A percentile compares a stretch with the other conserved stretches of the same genome.
Evolutionary conservation across 768 basidiomycete genomes (phyloP).

Genomic region (Lactarius pseudohatsudake): DNA sequence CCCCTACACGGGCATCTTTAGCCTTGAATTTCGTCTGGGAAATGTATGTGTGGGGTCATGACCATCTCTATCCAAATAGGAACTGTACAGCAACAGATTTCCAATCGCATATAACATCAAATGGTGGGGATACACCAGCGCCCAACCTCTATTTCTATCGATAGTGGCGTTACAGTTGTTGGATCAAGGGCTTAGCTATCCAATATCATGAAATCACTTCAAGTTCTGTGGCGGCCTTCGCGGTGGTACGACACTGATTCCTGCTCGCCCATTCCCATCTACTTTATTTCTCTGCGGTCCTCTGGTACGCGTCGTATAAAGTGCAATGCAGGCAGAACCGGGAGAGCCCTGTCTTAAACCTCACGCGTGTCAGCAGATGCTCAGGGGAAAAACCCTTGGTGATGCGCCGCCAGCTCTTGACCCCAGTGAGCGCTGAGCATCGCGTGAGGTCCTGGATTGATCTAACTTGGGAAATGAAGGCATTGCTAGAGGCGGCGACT

Average conservation of each 20-base stretch:
- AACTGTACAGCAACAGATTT: background rate
- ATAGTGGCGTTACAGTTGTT: slow-evolving; percentile 3
- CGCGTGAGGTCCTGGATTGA: background rate
- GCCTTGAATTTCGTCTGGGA: background rate
- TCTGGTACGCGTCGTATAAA: background rate
- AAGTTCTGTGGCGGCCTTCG: background rate
- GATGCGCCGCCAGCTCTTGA: background rate
- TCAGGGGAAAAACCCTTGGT: background rate
- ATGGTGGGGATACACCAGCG: background rate
- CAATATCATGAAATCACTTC: background rate
- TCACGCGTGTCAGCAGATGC: background rate
- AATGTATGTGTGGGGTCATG: background rate
- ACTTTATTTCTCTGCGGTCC: background rate
- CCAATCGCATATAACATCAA: background rate
- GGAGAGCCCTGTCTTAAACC: background rate
- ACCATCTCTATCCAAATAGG: background rate
- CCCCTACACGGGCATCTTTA: background rate
- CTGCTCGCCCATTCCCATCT: background rate
- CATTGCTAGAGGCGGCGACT: background rate
- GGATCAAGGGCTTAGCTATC: background rate
- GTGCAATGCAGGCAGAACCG: background rate
- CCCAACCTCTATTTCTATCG: background rate
- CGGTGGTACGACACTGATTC: background rate
- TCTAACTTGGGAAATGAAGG: background rate
- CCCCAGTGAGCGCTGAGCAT: background rate